Evolutionary conservation across 2,329 filamentous ascomycete species (phyloP).

Genomic region (Colletotrichum sp.): DNA sequence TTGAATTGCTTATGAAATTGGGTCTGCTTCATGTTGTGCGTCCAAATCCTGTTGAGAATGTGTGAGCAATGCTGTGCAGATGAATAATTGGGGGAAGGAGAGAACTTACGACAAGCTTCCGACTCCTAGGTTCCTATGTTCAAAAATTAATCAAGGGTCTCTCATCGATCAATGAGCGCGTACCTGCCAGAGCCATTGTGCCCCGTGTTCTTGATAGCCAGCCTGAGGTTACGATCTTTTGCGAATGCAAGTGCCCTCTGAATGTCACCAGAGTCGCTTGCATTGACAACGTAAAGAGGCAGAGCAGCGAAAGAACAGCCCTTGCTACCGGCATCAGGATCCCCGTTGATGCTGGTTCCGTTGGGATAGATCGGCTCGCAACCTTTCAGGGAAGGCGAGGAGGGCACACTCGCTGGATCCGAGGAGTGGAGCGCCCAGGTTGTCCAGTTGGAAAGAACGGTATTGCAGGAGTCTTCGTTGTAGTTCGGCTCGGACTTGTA

Average conservation of each 20-base stretch:
- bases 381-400: constrained; percentile 35
- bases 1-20: background rate
- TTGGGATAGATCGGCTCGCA: constrained; percentile 42
- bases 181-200: constrained; percentile 22
- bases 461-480: constrained; percentile 44
- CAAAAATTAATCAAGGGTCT: background rate
- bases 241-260: constrained; percentile 38
- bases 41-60: constrained; percentile 34
- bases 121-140: background rate
- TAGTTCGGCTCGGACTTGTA: constrained; percentile 32
- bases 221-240: constrained; percentile 36
- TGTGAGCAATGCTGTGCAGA: background rate
- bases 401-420: background rate
- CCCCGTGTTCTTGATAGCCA: constrained; percentile 37
- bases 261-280: constrained; percentile 20
- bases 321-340: constrained; percentile 20
- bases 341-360: constrained; percentile 30
- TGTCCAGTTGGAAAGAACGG: constrained; percentile 39
- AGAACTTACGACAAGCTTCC: background rate
- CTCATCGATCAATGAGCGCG: background rate
- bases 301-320: constrained; percentile 20
- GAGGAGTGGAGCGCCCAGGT: constrained; percentile 34
- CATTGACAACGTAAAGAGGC: constrained; percentile 28
- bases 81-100: background rate
- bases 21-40: constrained; percentile 38